phyloP scores from a whole-genome alignment of 345 rosid species.

The Melaleuca alternifolia region DNA sequence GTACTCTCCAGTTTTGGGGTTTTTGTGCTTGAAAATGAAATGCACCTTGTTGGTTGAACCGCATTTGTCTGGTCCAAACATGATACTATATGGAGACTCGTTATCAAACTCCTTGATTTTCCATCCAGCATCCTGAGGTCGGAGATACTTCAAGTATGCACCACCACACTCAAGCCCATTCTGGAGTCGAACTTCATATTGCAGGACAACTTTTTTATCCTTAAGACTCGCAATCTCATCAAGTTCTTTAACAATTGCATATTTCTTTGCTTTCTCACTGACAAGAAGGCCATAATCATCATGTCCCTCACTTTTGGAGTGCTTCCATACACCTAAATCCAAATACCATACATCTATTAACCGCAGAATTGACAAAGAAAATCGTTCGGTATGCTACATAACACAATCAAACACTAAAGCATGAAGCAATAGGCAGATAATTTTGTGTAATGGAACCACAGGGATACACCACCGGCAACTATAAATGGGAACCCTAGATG shows the following conservation, averaged over 20 bases:
- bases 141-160: conserved; percentile 43
- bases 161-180: conserved; percentile 53
- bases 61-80: conserved; percentile 63
- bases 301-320: conserved; percentile 41
- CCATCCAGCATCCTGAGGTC: conserved; percentile 44
- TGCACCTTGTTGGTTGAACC: conserved; percentile 52
- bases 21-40: conserved; percentile 45
- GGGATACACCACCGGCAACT: not conserved
- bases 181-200: conserved; percentile 45
- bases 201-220: conserved; percentile 28
- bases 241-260: conserved; percentile 38
- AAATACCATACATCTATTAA: not conserved
- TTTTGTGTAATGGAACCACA: not conserved
- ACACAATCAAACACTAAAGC: not conserved
- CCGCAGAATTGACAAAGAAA: not conserved
- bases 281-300: conserved; percentile 56
- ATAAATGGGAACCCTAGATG: not conserved
- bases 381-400: not conserved
- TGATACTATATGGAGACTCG: conserved; percentile 37
- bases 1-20: conserved; percentile 37
- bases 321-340: conserved; percentile 42
- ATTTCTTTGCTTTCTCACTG: conserved; percentile 34
- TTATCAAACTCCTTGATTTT: conserved; percentile 23
- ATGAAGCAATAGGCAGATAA: not conserved
- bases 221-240: conserved; percentile 15